Evolutionary conservation across 805 yeast genomes (phyloP).

Genomic region (Candida andamanensis): DNA sequence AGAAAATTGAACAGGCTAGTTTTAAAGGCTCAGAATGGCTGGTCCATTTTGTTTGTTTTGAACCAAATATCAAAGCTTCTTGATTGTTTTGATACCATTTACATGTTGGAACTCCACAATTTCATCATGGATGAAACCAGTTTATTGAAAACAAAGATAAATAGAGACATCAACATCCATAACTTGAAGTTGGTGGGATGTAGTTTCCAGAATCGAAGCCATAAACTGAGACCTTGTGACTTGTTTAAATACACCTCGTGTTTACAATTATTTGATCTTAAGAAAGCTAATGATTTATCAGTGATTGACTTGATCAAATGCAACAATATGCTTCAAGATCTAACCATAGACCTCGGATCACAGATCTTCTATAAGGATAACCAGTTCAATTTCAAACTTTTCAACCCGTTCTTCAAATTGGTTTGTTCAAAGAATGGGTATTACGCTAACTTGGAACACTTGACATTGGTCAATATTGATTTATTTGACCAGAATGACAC

Average conservation of each 20-base stretch:
- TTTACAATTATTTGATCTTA: constrained; percentile 34
- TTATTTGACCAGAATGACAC: too few species aligned
- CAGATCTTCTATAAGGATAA: constrained; percentile 32
- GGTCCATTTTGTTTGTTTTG: constrained; percentile 47
- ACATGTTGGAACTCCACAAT: constrained; percentile 40
- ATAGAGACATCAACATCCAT: constrained; percentile 9
- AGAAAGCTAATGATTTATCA: constrained; percentile 43
- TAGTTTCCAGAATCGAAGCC: constrained; percentile 13
- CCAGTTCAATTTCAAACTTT: constrained; percentile 28
- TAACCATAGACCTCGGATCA: constrained; percentile 48
- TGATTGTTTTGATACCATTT: constrained; percentile 33
- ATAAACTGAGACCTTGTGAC: constrained; percentile 16
- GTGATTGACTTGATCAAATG: constrained; percentile 42
- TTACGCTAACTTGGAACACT: constrained; percentile 20
- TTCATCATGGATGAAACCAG: constrained; percentile 44
- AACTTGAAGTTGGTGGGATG: constrained; percentile 18
- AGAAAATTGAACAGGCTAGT: constrained; percentile 28
- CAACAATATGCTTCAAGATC: constrained; percentile 28
- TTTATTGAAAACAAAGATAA: constrained; percentile 16
- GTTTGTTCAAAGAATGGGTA: constrained; percentile 33
- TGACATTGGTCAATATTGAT: constrained; percentile 29
- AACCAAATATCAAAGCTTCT: constrained; percentile 43
- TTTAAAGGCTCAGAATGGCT: constrained; percentile 41
- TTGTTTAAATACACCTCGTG: constrained; percentile 38
- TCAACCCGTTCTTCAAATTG: constrained; percentile 22